Conservation (phyloP, 2,329 filamentous ascomycete species). For the Xylariaceae sp. region DNA sequence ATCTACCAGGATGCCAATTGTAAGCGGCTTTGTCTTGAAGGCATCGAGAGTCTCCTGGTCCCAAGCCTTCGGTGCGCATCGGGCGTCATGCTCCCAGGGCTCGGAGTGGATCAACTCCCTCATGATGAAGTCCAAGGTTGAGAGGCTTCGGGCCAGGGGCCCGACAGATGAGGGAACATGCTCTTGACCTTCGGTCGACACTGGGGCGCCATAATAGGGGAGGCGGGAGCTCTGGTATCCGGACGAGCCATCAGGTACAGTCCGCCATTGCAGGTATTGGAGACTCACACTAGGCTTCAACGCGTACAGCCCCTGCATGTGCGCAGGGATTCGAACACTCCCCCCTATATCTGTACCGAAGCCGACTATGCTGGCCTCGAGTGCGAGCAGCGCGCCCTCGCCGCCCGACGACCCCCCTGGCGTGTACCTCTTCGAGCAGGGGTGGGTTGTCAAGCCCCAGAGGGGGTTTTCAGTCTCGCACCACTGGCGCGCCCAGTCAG, state of each 20-base stretch:
- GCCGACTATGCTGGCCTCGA: conserved; percentile 31
- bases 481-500: conserved; percentile 29
- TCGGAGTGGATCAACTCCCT: conserved; percentile 36
- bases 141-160: conserved; percentile 46
- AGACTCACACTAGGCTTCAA: conserved; percentile 37
- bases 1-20: conserved; percentile 30
- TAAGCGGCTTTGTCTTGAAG: conserved; percentile 33
- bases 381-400: conserved; percentile 17
- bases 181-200: conserved; percentile 57
- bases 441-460: conserved; percentile 41
- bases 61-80: conserved; percentile 48
- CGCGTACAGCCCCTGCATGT: conserved; percentile 40
- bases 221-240: conserved; percentile 42
- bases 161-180: conserved; percentile 57
- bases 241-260: conserved; percentile 3
- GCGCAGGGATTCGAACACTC: conserved; percentile 39
- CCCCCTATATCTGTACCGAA: conserved; percentile 47
- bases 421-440: conserved; percentile 32
- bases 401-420: conserved; percentile 32
- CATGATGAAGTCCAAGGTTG: conserved; percentile 41
- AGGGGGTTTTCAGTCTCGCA: conserved; percentile 46
- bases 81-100: conserved; percentile 49
- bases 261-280: conserved; percentile 12
- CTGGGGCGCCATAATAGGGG: conserved; percentile 50
- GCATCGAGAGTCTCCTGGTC: conserved; percentile 35